A percentile compares a stretch with the other conserved stretches of the same genome.
phyloP scores from a whole-genome alignment of 306 rosid genomes.

The Hippophae tibetana region DNA sequence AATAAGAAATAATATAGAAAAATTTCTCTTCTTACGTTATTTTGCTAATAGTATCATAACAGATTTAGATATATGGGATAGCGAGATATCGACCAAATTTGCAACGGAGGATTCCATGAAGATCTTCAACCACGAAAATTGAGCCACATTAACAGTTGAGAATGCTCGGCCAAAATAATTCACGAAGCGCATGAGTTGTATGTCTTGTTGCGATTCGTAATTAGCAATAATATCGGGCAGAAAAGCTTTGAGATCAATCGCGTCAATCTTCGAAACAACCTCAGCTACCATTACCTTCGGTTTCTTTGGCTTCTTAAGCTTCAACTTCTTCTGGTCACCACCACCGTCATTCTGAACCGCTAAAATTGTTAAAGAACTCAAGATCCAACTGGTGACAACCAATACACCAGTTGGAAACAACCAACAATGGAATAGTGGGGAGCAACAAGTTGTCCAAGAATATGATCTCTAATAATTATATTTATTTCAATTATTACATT shows the following conservation, averaged over 20 bases:
- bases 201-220: conserved; percentile 48
- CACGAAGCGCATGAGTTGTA: conserved; percentile 57
- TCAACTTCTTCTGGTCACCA: conserved; percentile 27
- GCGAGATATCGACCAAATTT: conserved; percentile 55
- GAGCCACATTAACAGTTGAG: conserved; percentile 45
- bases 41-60: not conserved
- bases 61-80: conserved; percentile 44
- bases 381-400: too few relatives aligned
- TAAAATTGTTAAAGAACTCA: too few relatives aligned
- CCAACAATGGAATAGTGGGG: too few relatives aligned
- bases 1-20: too few relatives aligned
- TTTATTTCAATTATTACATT: too few relatives aligned
- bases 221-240: conserved; percentile 47
- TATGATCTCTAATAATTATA: too few relatives aligned
- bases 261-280: conserved; percentile 46
- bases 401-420: too few relatives aligned
- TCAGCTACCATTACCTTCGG: conserved; percentile 46
- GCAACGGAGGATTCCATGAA: conserved; percentile 56
- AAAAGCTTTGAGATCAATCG: conserved; percentile 38
- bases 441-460: too few relatives aligned
- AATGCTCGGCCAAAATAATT: conserved; percentile 67
- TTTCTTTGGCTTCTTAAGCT: conserved; percentile 45
- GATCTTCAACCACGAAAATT: conserved; percentile 66
- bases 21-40: too few relatives aligned
- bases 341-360: conserved; percentile 19